phyloP scores from a whole-genome alignment of 805 yeast genomes.

The Metschnikowia gruessii region DNA sequence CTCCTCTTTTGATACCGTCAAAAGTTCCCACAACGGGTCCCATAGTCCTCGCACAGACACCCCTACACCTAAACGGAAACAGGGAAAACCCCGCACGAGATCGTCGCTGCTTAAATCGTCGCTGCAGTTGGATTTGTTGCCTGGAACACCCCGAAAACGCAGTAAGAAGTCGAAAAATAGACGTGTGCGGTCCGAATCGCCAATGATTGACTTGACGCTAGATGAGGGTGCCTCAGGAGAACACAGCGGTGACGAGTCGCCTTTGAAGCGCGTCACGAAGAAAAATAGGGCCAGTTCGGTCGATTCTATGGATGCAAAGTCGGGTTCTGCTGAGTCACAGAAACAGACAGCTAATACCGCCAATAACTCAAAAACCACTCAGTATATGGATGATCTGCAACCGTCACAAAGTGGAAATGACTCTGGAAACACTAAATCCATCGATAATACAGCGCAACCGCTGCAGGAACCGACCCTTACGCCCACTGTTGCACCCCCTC shows the following conservation, averaged over 20 bases:
- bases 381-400: too few relatives aligned
- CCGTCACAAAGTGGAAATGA: too few relatives aligned
- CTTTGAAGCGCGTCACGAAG: constrained; percentile 4
- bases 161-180: constrained; percentile 5
- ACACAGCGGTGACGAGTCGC: constrained; percentile 8
- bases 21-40: background rate
- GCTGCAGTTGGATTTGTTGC: background rate
- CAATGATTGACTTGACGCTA: constrained; percentile 18
- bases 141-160: constrained; percentile 7
- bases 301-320: too few relatives aligned
- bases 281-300: background rate
- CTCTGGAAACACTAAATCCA: too few relatives aligned
- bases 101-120: constrained; percentile 8
- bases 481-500: too few relatives aligned
- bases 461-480: too few relatives aligned
- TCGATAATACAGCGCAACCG: too few relatives aligned
- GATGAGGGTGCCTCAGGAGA: constrained; percentile 4
- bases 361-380: too few relatives aligned
- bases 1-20: background rate
- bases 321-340: too few relatives aligned
- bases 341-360: too few relatives aligned
- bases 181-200: constrained; percentile 8
- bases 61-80: background rate
- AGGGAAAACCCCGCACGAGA: constrained; percentile 17
- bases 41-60: background rate